These are phyloP conservation scores for Tetraselmis striata DNA, from an alignment of 139 green algal species.

Conservation along the genomic window DNA sequence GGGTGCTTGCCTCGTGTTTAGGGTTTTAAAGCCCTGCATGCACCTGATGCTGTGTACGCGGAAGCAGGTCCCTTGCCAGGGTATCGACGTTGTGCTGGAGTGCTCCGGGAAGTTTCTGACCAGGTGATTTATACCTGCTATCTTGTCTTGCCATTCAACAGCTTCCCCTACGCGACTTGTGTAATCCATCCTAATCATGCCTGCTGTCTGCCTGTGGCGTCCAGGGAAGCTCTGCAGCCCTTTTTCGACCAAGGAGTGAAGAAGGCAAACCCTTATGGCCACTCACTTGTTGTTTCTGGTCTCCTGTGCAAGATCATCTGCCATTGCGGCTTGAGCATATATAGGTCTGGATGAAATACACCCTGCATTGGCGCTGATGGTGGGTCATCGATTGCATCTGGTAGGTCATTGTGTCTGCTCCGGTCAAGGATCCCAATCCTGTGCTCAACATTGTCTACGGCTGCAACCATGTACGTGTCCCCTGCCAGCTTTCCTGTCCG, in stretches of 20 bases:
- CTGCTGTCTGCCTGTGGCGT: not conserved
- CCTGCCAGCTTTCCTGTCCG: not conserved
- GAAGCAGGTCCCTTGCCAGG: not conserved
- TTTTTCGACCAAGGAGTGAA: slow-evolving; percentile 62
- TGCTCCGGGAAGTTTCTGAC: slow-evolving; percentile 67
- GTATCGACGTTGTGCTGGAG: slow-evolving; percentile 54
- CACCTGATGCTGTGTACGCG: not conserved
- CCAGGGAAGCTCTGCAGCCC: slow-evolving; percentile 38
- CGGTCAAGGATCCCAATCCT: slow-evolving; percentile 67
- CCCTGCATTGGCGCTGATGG: not conserved
- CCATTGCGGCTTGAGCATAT: not conserved
- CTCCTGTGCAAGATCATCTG: no score
- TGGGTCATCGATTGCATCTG: not conserved
- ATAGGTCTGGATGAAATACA: not conserved
- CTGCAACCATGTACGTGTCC: slow-evolving; percentile 52
- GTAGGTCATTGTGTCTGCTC: slow-evolving; percentile 71
- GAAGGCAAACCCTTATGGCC: slow-evolving; percentile 20
- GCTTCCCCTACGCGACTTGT: not conserved
- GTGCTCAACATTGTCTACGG: slow-evolving; percentile 80
- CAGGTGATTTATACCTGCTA: slow-evolving; percentile 18
- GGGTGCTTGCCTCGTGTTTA: not conserved
- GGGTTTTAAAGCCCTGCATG: not conserved
- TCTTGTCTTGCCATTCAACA: not conserved
- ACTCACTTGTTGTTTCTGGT: no score
- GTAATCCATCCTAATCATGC: no score